Conservation (phyloP, 2,329 filamentous ascomycete genomes). For the Waltergamsia citrina region DNA sequence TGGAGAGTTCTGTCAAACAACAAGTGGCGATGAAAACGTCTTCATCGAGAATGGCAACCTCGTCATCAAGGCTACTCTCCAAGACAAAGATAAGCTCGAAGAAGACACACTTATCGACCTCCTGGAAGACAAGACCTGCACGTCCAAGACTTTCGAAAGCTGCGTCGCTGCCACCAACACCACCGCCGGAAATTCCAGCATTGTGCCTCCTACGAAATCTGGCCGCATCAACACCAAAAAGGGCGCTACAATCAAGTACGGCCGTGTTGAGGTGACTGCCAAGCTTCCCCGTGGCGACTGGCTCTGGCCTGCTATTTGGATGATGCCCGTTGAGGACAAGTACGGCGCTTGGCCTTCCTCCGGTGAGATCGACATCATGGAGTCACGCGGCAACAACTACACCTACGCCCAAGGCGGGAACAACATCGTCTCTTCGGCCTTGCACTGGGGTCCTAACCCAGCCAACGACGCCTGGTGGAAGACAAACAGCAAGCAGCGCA, state of each 20-base stretch:
- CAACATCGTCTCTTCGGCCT: conserved; percentile 67
- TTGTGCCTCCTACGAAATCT: conserved; percentile 70
- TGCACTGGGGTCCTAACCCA: conserved; percentile 72
- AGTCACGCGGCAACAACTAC: conserved; percentile 76
- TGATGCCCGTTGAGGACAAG: conserved; percentile 63
- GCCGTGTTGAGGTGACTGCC: conserved; percentile 71
- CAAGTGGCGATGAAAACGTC: conserved; percentile 61
- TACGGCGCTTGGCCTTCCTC: conserved; percentile 74
- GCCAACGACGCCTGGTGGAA: conserved; percentile 74
- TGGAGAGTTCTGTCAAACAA: conserved; percentile 74
- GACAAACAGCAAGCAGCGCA: conserved; percentile 68
- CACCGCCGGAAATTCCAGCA: conserved; percentile 58
- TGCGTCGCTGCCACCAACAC: conserved; percentile 68
- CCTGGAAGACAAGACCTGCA: conserved; percentile 55
- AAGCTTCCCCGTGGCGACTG: conserved; percentile 71
- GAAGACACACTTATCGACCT: conserved; percentile 62
- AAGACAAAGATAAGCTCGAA: conserved; percentile 57
- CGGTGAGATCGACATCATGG: conserved; percentile 77
- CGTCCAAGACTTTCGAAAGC: conserved; percentile 41
- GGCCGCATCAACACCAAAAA: conserved; percentile 69
- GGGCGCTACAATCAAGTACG: conserved; percentile 66
- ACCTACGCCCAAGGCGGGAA: conserved; percentile 69
- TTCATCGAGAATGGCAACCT: conserved; percentile 62
- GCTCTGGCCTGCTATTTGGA: conserved; percentile 90
- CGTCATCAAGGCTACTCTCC: conserved; percentile 68